Percentiles rank a stretch among this genome's conserved stretches.
Conservation (phyloP, 2,329 filamentous ascomycete species). For the Ophioceras dolichostomum region DNA sequence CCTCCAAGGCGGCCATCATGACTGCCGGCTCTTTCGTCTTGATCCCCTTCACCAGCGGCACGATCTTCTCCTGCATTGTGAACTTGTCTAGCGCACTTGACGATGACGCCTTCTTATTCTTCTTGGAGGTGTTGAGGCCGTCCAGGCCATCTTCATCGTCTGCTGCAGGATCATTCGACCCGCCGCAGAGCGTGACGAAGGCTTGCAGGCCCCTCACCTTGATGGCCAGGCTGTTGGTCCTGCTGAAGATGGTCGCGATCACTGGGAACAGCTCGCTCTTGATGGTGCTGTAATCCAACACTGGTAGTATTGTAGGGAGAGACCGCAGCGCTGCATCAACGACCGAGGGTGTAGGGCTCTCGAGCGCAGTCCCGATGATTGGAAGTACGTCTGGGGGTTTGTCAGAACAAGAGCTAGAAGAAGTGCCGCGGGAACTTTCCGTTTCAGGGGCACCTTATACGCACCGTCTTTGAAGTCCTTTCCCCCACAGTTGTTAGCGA, state of each 20-base stretch:
- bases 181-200: slow-evolving; percentile 81
- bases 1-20: slow-evolving; percentile 84
- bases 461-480: slow-evolving; percentile 89
- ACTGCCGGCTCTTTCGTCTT: slow-evolving; percentile 97
- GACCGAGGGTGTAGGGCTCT: slow-evolving; percentile 79
- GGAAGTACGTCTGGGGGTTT: slow-evolving; percentile 70
- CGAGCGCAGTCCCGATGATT: slow-evolving; percentile 70
- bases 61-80: slow-evolving; percentile 94
- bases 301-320: slow-evolving; percentile 67
- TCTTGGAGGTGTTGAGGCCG: slow-evolving; percentile 42
- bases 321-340: slow-evolving; percentile 76
- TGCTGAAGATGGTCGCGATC: slow-evolving; percentile 80
- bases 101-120: slow-evolving; percentile 49
- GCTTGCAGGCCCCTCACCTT: slow-evolving; percentile 88
- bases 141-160: slow-evolving; percentile 71
- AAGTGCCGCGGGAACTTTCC: slow-evolving; percentile 4
- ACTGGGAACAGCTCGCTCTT: slow-evolving; percentile 95
- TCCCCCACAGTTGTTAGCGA: slow-evolving; percentile 71
- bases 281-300: slow-evolving; percentile 90
- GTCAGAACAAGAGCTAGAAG: slow-evolving; percentile 4
- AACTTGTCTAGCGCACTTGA: slow-evolving; percentile 89
- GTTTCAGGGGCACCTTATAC: too few relatives aligned
- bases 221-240: slow-evolving; percentile 86
- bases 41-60: slow-evolving; percentile 81
- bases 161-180: slow-evolving; percentile 37